Percentiles rank a stretch among this genome's conserved stretches.
Evolutionary conservation across 805 yeast species (phyloP).

Genomic region (Wickerhamomyces chambardii): DNA sequence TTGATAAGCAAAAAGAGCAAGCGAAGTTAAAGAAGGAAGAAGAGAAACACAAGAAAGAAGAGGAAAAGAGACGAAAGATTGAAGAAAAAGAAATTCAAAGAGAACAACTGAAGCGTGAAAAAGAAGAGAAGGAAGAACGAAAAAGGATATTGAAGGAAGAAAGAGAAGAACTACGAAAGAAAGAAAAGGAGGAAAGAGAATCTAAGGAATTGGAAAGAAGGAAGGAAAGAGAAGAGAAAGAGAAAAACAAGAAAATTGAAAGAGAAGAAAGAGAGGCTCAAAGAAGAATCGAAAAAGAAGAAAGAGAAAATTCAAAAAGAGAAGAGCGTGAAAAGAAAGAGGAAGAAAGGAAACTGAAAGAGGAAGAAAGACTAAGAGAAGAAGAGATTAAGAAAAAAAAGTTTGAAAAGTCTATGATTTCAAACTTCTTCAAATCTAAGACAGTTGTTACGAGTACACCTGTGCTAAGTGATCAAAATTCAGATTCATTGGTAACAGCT

Average conservation of each 20-base stretch:
- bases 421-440: conserved; percentile 21
- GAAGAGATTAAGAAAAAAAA: conserved; percentile 13
- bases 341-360: conserved; percentile 26
- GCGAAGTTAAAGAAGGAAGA: conserved; percentile 11
- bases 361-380: conserved; percentile 24
- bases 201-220: conserved; percentile 8
- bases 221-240: conserved; percentile 8
- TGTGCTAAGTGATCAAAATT: conserved; percentile 1
- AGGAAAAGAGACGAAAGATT: conserved; percentile 11
- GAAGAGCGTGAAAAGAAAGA: conserved; percentile 21
- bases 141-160: conserved; percentile 4
- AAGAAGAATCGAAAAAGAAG: conserved; percentile 15
- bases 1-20: conserved; percentile 7
- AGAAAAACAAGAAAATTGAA: conserved; percentile 4
- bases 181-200: too few relatives aligned
- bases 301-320: conserved; percentile 20
- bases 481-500: conserved; percentile 19
- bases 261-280: conserved; percentile 13
- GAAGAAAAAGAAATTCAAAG: conserved; percentile 17
- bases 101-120: conserved; percentile 1
- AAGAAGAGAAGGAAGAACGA: conserved; percentile 10
- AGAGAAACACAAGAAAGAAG: conserved; percentile 13
- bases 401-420: conserved; percentile 16
- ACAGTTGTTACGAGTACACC: conserved; percentile 9
- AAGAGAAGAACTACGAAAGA: conserved; percentile 13